phyloP scores from a whole-genome alignment of 2,329 filamentous ascomycete genomes.

The Fusarium guadeloupense region DNA sequence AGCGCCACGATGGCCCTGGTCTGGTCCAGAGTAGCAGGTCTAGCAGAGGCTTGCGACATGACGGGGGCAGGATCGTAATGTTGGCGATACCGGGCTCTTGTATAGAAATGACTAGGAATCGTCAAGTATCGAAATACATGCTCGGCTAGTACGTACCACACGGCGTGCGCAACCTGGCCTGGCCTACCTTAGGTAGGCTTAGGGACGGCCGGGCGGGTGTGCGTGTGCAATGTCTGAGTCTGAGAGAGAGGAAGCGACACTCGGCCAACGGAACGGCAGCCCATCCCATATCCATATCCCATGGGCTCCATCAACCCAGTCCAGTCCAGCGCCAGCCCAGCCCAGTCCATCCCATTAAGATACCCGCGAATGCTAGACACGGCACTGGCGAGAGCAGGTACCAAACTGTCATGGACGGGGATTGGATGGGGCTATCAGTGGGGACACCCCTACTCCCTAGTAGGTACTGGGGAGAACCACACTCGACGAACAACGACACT shows the following conservation, averaged over 20 bases:
- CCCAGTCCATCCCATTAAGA: constrained; percentile 21
- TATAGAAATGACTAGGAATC: constrained; percentile 10
- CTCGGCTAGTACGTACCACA: constrained; percentile 24
- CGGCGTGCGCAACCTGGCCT: constrained; percentile 32
- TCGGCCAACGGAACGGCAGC: constrained; percentile 41
- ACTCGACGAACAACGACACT: constrained; percentile 36
- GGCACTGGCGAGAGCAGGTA: constrained; percentile 4
- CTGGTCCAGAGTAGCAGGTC: constrained; percentile 29
- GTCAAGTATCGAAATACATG: constrained; percentile 26
- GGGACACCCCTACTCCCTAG: constrained; percentile 28
- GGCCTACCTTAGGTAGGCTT: neutral
- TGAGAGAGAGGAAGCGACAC: constrained; percentile 41
- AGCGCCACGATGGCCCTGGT: constrained; percentile 43
- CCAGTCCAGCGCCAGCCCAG: constrained; percentile 10
- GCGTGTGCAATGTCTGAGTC: constrained; percentile 37
- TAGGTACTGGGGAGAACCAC: constrained; percentile 33
- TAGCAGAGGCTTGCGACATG: constrained; percentile 33
- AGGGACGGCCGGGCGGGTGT: constrained; percentile 32
- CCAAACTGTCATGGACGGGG: neutral
- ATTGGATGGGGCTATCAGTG: constrained; percentile 24
- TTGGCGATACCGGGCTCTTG: constrained; percentile 19
- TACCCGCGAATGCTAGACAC: constrained; percentile 1
- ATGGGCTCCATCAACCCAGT: constrained; percentile 22
- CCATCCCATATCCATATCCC: constrained; percentile 3
- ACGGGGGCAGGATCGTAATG: constrained; percentile 20